phyloP scores from a whole-genome alignment of 345 rosid species.

The Linum usitatissimum region DNA sequence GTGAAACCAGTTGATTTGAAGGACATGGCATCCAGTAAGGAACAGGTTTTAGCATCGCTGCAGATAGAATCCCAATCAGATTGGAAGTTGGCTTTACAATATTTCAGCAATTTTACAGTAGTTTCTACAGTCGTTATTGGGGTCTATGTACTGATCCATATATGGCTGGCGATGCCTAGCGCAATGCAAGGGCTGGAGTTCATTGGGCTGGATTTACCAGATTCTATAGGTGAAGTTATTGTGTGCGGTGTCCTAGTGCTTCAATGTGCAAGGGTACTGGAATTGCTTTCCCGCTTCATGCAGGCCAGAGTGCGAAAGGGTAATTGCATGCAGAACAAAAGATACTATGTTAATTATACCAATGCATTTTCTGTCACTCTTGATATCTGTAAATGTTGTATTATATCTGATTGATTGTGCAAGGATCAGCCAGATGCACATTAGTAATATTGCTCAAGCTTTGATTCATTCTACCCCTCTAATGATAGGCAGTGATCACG shows the following conservation, averaged over 20 bases:
- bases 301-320: conserved; percentile 83
- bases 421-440: neutral
- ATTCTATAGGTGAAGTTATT: conserved; percentile 79
- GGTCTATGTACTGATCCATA: conserved; percentile 58
- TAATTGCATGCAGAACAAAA: conserved; percentile 16
- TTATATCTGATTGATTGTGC: too few species aligned
- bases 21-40: conserved; percentile 73
- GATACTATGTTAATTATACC: neutral
- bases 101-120: conserved; percentile 78
- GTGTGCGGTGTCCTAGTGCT: conserved; percentile 73
- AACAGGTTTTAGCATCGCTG: conserved; percentile 71
- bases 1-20: conserved; percentile 69
- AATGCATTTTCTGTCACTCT: neutral
- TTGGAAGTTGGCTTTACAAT: conserved; percentile 70
- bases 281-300: conserved; percentile 66
- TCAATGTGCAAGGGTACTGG: conserved; percentile 59
- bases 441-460: neutral
- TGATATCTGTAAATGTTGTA: neutral
- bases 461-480: conserved; percentile 7
- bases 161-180: conserved; percentile 52
- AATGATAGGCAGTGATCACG: conserved; percentile 76
- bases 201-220: conserved; percentile 88
- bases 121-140: conserved; percentile 56
- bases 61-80: conserved; percentile 78
- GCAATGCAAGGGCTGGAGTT: conserved; percentile 83